These are phyloP conservation scores for Phytophthora fragariaefolia DNA, from an alignment of 352 stramenopile species.

Conservation along the genomic window DNA sequence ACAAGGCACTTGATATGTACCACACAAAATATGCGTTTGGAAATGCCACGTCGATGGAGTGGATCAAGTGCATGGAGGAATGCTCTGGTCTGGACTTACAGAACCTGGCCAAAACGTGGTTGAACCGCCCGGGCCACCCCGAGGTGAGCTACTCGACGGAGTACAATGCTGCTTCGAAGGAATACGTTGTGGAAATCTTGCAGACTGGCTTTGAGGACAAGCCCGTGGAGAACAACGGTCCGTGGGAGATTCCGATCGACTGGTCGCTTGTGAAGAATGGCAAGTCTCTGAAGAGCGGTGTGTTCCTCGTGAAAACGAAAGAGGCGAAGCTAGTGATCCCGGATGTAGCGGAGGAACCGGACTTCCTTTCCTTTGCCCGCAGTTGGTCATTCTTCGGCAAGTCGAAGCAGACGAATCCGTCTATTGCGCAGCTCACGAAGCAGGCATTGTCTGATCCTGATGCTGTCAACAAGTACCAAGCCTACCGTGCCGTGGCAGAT, in stretches of 20 bases:
- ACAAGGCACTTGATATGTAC: constrained; percentile 81
- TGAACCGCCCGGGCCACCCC: constrained; percentile 75
- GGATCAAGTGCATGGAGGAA: constrained; percentile 83
- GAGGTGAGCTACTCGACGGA: constrained; percentile 67
- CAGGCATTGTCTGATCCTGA: constrained; percentile 73
- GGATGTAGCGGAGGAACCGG: constrained; percentile 56
- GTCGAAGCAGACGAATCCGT: constrained; percentile 66
- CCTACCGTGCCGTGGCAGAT: constrained; percentile 73
- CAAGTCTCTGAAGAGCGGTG: constrained; percentile 60
- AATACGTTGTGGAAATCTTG: constrained; percentile 64
- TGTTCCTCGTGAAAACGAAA: constrained; percentile 71
- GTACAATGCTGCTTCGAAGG: constrained; percentile 57
- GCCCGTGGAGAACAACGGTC: constrained; percentile 66
- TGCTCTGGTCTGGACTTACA: constrained; percentile 67
- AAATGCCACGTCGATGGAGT: constrained; percentile 79
- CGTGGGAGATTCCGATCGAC: constrained; percentile 81
- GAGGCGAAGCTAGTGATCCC: constrained; percentile 59
- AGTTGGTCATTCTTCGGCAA: constrained; percentile 86
- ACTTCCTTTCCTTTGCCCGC: constrained; percentile 78
- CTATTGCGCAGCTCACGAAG: constrained; percentile 56
- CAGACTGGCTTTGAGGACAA: constrained; percentile 81
- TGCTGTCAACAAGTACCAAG: constrained; percentile 82
- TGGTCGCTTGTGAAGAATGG: constrained; percentile 76
- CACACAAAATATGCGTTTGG: constrained; percentile 77
- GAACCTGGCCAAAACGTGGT: constrained; percentile 73